Conservation (phyloP, 306 rosid genomes). For the Cucumis melo region DNA sequence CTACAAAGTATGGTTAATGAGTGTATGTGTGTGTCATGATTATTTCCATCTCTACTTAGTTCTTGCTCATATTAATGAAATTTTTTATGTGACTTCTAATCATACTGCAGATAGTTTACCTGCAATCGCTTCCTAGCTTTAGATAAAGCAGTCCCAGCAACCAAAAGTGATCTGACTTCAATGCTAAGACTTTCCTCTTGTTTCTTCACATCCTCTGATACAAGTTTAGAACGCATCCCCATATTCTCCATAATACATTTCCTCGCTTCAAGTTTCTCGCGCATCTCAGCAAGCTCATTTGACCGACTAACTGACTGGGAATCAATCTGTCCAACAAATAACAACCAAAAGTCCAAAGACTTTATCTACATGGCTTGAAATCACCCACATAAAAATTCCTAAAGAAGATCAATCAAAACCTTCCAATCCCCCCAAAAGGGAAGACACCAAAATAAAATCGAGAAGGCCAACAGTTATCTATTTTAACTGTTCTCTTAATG, state of each 20-base stretch:
- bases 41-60: neutral
- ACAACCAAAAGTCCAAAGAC: constrained; percentile 24
- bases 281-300: constrained; percentile 74
- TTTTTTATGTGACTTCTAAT: neutral
- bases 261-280: constrained; percentile 60
- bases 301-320: constrained; percentile 51
- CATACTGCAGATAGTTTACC: constrained; percentile 23
- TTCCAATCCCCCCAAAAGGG: neutral
- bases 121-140: constrained; percentile 59
- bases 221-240: constrained; percentile 34
- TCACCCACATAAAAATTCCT: neutral
- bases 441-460: neutral
- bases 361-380: neutral
- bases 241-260: constrained; percentile 36
- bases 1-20: neutral
- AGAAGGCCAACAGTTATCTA: neutral
- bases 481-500: neutral
- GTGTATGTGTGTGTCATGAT: neutral
- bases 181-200: constrained; percentile 60
- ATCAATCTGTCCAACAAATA: constrained; percentile 56
- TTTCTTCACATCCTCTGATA: constrained; percentile 48
- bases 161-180: constrained; percentile 68
- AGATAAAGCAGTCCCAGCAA: constrained; percentile 71
- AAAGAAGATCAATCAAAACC: neutral
- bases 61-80: neutral